Conservation (phyloP, 2,329 filamentous ascomycete genomes). For the Cytospora paraplurivora region DNA sequence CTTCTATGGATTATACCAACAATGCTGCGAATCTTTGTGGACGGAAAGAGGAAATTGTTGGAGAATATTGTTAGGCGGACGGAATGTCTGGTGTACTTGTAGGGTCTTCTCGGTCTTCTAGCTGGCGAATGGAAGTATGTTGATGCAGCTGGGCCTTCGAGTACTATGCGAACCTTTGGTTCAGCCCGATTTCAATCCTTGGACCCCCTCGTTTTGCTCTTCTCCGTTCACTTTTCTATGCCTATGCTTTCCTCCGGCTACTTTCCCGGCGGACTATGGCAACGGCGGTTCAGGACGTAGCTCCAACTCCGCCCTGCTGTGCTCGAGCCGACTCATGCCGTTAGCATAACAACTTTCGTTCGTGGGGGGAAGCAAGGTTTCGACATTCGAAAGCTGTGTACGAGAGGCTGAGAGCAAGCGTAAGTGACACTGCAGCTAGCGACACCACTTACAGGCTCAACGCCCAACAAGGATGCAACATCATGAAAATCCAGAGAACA, state of each 20-base stretch:
- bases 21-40: neutral
- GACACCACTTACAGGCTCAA: slow-evolving; percentile 27
- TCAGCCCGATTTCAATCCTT: neutral
- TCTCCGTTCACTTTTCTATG: neutral
- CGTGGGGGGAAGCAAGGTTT: slow-evolving; percentile 29
- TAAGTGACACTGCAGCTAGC: slow-evolving; percentile 25
- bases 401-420: slow-evolving; percentile 12
- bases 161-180: neutral
- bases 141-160: neutral
- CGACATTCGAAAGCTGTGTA: slow-evolving; percentile 19
- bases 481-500: slow-evolving; percentile 28
- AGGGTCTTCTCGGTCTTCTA: neutral
- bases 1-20: slow-evolving; percentile 6
- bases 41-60: neutral
- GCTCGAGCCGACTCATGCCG: slow-evolving; percentile 32
- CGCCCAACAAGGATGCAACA: no score
- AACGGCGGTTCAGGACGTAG: neutral
- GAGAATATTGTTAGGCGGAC: neutral
- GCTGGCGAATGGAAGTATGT: slow-evolving; percentile 14
- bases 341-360: slow-evolving; percentile 30
- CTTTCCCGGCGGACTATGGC: neutral
- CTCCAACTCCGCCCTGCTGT: neutral
- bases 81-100: neutral
- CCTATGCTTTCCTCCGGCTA: neutral
- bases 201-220: no score